These are phyloP conservation scores for Penicillium fuscoglaucum DNA, from an alignment of 2,329 filamentous ascomycete genomes.

Conservation along the genomic window DNA sequence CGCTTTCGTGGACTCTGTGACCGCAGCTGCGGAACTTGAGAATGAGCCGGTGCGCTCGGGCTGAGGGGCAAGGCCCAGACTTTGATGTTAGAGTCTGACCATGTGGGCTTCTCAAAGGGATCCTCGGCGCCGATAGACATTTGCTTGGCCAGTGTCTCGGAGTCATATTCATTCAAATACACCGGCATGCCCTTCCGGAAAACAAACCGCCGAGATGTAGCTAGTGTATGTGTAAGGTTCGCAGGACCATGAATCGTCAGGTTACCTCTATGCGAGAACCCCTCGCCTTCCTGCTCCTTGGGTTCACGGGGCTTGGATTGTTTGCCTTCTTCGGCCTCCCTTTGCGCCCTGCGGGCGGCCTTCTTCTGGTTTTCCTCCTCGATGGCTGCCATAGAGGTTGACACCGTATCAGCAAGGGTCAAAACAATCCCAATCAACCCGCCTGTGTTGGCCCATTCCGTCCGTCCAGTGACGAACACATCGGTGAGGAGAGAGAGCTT, in stretches of 20 bases:
- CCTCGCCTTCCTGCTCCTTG: conserved; percentile 25
- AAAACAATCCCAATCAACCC: conserved; percentile 83
- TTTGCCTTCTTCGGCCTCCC: conserved; percentile 12
- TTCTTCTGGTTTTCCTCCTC: conserved; percentile 50
- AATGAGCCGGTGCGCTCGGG: conserved; percentile 12
- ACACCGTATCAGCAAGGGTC: conserved; percentile 71
- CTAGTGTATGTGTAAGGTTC: conserved; percentile 77
- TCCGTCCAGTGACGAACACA: conserved; percentile 77
- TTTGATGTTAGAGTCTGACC: conserved; percentile 71
- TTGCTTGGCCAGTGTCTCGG: conserved; percentile 30
- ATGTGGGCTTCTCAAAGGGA: conserved; percentile 60
- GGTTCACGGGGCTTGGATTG: conserved; percentile 7
- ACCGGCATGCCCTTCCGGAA: conserved; percentile 80
- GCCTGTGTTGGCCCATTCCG: conserved; percentile 74
- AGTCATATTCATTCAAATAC: conserved; percentile 65
- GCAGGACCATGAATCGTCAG: conserved; percentile 74
- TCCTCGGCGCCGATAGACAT: conserved; percentile 19
- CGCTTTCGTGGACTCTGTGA: conserved; percentile 46
- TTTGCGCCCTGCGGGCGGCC: conserved; percentile 11
- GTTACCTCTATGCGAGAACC: conserved; percentile 32
- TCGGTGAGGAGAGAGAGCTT: conserved; percentile 67
- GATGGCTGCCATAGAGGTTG: conserved; percentile 43
- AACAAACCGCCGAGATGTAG: conserved; percentile 80
- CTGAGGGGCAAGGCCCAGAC: conserved; percentile 78
- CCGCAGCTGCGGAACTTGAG: conserved; percentile 26